Evolutionary conservation across 148 eudicot species (phyloP).

Genomic region (Fagopyrum homotropicum): DNA sequence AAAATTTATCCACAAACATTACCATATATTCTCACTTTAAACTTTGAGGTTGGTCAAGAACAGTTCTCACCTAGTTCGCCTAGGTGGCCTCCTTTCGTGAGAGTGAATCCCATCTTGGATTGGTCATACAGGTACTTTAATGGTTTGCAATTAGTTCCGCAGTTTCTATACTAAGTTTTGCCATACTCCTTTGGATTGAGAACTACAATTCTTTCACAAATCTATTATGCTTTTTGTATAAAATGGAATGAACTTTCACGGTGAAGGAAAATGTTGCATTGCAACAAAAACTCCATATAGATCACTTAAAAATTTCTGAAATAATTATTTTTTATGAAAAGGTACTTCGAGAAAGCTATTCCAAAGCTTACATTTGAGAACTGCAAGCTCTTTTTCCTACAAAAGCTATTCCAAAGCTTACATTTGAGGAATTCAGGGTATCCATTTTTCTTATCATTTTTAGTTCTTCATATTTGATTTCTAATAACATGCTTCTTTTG

Average conservation of each 20-base stretch:
- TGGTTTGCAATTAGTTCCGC: background rate
- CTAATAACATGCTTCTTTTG: constrained; percentile 12
- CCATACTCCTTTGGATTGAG: too few relatives aligned
- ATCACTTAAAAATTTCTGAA: constrained; percentile 1
- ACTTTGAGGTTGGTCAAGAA: constrained; percentile 79
- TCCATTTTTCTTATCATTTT: too few relatives aligned
- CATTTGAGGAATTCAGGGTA: constrained; percentile 92
- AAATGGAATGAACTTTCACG: background rate
- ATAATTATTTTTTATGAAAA: constrained; percentile 24
- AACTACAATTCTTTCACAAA: too few relatives aligned
- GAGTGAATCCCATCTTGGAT: constrained; percentile 96
- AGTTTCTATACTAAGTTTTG: background rate
- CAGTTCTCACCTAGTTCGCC: constrained; percentile 98
- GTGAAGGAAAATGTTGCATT: background rate
- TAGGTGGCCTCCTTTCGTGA: constrained; percentile 99
- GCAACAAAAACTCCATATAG: background rate
- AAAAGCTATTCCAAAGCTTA: constrained; percentile 77
- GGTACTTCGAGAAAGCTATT: constrained; percentile 82
- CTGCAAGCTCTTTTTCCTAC: constrained; percentile 84
- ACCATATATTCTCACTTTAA: background rate
- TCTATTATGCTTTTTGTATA: background rate
- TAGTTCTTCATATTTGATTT: too few relatives aligned
- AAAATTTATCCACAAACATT: background rate
- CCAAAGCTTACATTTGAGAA: too few relatives aligned
- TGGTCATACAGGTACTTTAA: constrained; percentile 87